Base-by-base conservation (phyloP, 2,329 filamentous ascomycete genomes). In the Xylogone sp. region DNA sequence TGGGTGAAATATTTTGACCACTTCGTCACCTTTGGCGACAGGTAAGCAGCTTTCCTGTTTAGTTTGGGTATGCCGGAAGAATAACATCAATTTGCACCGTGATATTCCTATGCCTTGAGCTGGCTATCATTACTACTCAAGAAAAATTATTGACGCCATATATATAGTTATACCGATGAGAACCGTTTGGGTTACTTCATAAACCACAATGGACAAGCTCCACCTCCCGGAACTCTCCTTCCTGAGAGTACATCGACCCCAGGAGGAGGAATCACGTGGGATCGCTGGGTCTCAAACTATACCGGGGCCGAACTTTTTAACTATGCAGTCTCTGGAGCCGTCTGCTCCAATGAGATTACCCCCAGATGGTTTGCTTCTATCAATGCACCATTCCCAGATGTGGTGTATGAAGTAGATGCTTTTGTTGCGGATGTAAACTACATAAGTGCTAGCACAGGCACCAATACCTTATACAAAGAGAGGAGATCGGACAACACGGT, bases 281-380 rank as follows among this genome's bases (percentile, higher is more conserved):
- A 80, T 9, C 79, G 88, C 56, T 84, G 83, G 60, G 86, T 85
- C 6, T 76, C 81, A 7, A 72, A 82, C 55, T 76, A 79, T 53
- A 77, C 82, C 0, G 78, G 79, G 0, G 75, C 77, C 4, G 78
- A 69, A 19, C 73, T 79, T 34, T 79, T 78, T 69, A 81, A 90
- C 68, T 90, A 91, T 68, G 88, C 88, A 29, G 82, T 92, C 46
- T 75, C 74, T 29, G 88, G 88, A 42, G 87, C 87, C 3, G 82
- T 84, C 1, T 92, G 87, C 69, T 86, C 83, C 22, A 88, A 90
- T 67, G 67, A 81, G 27, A 76, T 90, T 54, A 78, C 84, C 1
- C 75, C 77, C 12, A 80, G 86, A 6, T 73, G 68, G 43, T 73
- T 82, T 42, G 53, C 69, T 3, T 44, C 64, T 12, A 81, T 85